Conservation (phyloP, 2,329 filamentous ascomycete species). For the Coniochaeta sp. region DNA sequence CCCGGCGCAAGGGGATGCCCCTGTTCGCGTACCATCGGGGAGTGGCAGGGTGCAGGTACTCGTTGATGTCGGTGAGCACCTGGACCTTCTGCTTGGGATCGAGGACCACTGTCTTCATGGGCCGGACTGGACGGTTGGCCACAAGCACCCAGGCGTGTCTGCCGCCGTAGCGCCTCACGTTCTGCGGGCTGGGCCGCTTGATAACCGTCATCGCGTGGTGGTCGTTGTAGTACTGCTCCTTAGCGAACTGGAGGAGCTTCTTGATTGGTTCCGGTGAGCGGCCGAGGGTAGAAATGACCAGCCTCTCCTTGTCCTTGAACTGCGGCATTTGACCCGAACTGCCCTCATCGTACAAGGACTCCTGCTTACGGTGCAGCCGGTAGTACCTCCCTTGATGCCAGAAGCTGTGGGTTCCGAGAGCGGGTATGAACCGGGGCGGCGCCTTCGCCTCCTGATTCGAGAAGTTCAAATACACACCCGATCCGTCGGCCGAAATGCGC, state of each 20-base stretch:
- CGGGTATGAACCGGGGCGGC: slow-evolving; percentile 46
- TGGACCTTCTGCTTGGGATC: slow-evolving; percentile 59
- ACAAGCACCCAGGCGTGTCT: slow-evolving; percentile 47
- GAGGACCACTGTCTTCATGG: slow-evolving; percentile 70
- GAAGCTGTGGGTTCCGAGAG: slow-evolving; percentile 45
- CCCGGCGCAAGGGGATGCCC: slow-evolving; percentile 69
- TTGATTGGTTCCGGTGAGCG: slow-evolving; percentile 48
- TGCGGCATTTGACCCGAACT: slow-evolving; percentile 22
- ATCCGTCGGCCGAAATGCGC: slow-evolving; percentile 29
- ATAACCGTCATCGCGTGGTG: slow-evolving; percentile 52
- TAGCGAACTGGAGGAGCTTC: slow-evolving; percentile 44
- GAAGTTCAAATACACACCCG: slow-evolving; percentile 49
- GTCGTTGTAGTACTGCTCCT: slow-evolving; percentile 42
- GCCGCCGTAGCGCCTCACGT: slow-evolving; percentile 35
- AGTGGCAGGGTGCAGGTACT: slow-evolving; percentile 66
- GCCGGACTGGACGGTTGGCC: slow-evolving; percentile 57
- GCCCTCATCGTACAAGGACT: slow-evolving; percentile 31
- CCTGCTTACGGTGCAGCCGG: slow-evolving; percentile 36
- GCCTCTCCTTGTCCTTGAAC: slow-evolving; percentile 44
- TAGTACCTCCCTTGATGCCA: slow-evolving; percentile 48
- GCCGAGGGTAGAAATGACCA: slow-evolving; percentile 49
- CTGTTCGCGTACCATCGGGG: slow-evolving; percentile 67
- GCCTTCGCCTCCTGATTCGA: slow-evolving; percentile 48
- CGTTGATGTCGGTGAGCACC: slow-evolving; percentile 66
- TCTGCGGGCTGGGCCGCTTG: slow-evolving; percentile 43